Evolutionary conservation across 2,329 filamentous ascomycete species (phyloP).

Genomic region (Myotisia sp.): DNA sequence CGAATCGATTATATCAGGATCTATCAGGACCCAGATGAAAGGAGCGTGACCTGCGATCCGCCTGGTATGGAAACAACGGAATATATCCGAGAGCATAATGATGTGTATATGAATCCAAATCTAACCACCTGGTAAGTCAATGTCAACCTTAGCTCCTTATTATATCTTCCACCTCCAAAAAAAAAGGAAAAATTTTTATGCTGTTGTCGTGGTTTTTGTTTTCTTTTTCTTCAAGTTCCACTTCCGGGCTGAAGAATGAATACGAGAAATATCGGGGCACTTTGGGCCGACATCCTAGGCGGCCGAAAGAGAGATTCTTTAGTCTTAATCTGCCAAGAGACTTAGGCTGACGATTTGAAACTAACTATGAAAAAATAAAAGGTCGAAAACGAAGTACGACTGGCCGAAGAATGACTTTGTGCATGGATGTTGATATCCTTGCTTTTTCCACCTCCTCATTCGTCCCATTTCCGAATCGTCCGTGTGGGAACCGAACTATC

Average conservation of each 20-base stretch:
- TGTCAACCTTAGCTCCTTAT: conserved; percentile 1
- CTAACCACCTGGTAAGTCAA: conserved; percentile 44
- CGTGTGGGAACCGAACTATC: too few relatives aligned
- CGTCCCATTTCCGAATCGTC: too few relatives aligned
- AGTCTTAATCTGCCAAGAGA: too few relatives aligned
- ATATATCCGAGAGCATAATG: conserved; percentile 50
- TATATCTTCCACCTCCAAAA: background rate
- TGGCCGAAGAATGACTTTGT: conserved; percentile 52
- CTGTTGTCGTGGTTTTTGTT: background rate
- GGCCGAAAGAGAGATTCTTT: too few relatives aligned
- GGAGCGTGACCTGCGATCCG: conserved; percentile 53
- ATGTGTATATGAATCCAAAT: conserved; percentile 50
- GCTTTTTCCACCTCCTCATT: too few relatives aligned
- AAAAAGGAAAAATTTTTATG: too few relatives aligned
- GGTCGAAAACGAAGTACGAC: conserved; percentile 37
- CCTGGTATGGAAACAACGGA: conserved; percentile 50
- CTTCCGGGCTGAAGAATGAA: too few relatives aligned
- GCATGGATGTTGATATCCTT: conserved; percentile 35
- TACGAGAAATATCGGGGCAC: too few relatives aligned
- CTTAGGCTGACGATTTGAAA: conserved; percentile 11
- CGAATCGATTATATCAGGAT: conserved; percentile 57
- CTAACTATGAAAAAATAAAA: too few relatives aligned
- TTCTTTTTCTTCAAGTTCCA: background rate
- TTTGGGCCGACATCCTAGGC: too few relatives aligned
- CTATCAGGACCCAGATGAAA: conserved; percentile 48